A percentile compares a stretch with the other conserved stretches of the same genome.
These are phyloP conservation scores for Breviolum minutum DNA, from an alignment of 73 alveolate species.

Conservation along the genomic window DNA sequence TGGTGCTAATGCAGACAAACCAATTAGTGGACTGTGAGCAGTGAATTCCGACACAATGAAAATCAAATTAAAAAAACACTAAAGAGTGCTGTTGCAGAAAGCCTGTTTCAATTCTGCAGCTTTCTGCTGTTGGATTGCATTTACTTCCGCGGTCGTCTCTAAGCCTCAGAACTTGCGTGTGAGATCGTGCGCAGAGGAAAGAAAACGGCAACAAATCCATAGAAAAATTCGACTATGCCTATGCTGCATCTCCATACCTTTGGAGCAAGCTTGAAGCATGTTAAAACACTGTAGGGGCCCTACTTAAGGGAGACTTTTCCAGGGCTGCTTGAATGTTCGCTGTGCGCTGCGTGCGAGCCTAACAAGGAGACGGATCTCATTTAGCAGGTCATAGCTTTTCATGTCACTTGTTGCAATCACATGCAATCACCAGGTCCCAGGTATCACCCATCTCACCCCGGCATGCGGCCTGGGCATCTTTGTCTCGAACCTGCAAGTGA, in stretches of 20 bases:
- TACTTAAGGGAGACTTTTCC: background rate
- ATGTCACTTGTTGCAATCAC: background rate
- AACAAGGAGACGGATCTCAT: background rate
- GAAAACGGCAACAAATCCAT: too few species aligned
- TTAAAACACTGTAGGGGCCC: background rate
- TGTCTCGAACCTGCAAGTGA: constrained; percentile 14
- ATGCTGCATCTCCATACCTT: too few species aligned
- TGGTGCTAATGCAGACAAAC: background rate
- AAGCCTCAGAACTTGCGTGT: background rate
- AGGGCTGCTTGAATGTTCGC: constrained; percentile 2
- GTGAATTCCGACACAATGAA: background rate
- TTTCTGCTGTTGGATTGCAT: background rate
- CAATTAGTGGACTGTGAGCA: background rate
- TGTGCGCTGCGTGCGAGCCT: background rate
- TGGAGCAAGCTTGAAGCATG: too few species aligned
- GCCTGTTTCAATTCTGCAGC: background rate
- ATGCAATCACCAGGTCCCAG: background rate
- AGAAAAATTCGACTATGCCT: too few species aligned
- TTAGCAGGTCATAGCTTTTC: too few species aligned
- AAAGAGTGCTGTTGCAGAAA: background rate
- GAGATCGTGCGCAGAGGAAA: too few species aligned
- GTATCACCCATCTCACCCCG: background rate
- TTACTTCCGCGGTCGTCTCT: background rate
- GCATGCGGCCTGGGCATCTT: background rate
- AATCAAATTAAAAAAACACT: background rate